phyloP scores from a whole-genome alignment of 208 protist genomes.

The Trypanosoma cruzi region DNA sequence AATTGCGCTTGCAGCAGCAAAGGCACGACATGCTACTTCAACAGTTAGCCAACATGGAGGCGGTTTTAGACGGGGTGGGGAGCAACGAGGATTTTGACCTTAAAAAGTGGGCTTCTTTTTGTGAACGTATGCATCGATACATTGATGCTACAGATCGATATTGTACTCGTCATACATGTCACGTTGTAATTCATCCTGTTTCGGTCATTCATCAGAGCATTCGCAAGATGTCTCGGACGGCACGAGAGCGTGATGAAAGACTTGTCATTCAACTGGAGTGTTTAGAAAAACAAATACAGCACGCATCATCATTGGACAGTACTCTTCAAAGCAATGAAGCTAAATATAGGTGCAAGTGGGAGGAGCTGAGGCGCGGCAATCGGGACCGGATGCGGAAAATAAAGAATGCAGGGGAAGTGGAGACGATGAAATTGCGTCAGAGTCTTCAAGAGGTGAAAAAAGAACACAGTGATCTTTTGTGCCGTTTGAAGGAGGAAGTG shows the following conservation, averaged over 20 bases:
- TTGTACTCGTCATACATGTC: constrained; percentile 3
- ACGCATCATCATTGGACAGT: neutral
- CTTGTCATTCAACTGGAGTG: constrained; percentile 16
- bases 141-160: constrained; percentile 8
- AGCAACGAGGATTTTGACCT: neutral
- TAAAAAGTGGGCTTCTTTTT: constrained; percentile 13
- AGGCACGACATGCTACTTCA: constrained; percentile 37
- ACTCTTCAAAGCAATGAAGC: constrained; percentile 2
- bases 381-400: constrained; percentile 6
- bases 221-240: constrained; percentile 26
- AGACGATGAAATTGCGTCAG: constrained; percentile 8
- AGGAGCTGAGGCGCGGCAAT: neutral
- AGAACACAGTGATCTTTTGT: neutral
- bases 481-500: neutral
- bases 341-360: constrained; percentile 5
- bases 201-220: constrained; percentile 25
- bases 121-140: neutral
- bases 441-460: neutral
- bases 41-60: constrained; percentile 35
- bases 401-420: neutral
- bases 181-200: constrained; percentile 17
- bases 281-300: neutral
- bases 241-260: constrained; percentile 21
- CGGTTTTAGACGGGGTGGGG: constrained; percentile 24
- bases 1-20: constrained; percentile 31